Conservation (phyloP, 495 filamentous ascomycete genomes). For the Penicillium tannophilum region DNA sequence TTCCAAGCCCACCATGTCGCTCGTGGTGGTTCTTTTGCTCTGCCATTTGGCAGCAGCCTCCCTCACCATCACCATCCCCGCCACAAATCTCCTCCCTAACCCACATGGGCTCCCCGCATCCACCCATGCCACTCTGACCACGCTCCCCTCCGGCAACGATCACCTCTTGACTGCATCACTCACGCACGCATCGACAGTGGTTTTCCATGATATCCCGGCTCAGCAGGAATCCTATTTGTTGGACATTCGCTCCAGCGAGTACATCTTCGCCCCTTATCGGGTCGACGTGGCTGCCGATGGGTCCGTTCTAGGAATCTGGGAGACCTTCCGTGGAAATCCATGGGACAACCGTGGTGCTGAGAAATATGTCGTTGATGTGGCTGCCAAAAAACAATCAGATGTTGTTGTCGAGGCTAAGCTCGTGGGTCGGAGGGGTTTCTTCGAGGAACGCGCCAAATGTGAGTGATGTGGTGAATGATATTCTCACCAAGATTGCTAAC, state of each 20-base stretch:
- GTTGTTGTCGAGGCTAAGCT: conserved; percentile 62
- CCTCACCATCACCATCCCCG: conserved; percentile 50
- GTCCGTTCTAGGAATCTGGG: conserved; percentile 63
- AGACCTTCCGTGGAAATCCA: conserved; percentile 85
- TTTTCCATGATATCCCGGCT: conserved; percentile 59
- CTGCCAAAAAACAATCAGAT: conserved; percentile 23
- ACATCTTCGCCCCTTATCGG: conserved; percentile 72
- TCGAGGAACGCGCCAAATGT: conserved; percentile 73
- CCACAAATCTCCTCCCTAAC: conserved; percentile 44
- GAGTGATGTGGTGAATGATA: conserved; percentile 37
- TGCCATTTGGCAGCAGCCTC: conserved; percentile 23
- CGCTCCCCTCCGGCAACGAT: conserved; percentile 55
- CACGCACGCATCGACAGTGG: conserved; percentile 65
- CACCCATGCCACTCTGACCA: conserved; percentile 69
- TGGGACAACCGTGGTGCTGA: conserved; percentile 79
- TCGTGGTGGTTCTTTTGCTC: conserved; percentile 9
- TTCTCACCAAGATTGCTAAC: background rate
- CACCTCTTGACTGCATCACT: conserved; percentile 65
- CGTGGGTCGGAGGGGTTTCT: conserved; percentile 68
- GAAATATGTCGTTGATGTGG: conserved; percentile 40
- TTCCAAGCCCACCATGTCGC: background rate
- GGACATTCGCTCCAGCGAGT: conserved; percentile 71
- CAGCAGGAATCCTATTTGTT: conserved; percentile 70
- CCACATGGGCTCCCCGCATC: conserved; percentile 46
- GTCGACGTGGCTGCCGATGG: conserved; percentile 65